Conservation (phyloP, 352 stramenopile species). For the Phytophthora chlamydospora region DNA sequence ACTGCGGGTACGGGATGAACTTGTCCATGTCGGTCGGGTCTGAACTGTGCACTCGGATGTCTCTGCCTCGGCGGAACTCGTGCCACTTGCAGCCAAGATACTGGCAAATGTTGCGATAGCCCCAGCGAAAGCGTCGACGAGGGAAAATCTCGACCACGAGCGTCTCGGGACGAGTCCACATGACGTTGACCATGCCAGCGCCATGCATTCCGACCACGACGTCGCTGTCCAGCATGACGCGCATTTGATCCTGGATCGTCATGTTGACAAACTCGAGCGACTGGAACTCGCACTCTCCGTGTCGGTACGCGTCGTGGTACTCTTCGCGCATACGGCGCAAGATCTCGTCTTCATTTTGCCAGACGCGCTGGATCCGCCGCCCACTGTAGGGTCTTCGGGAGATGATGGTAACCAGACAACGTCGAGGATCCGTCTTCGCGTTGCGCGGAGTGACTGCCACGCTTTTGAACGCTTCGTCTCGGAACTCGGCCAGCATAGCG, state of each 20-base stretch:
- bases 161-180: constrained; percentile 59
- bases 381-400: constrained; percentile 53
- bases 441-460: constrained; percentile 24
- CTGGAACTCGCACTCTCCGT: constrained; percentile 45
- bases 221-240: constrained; percentile 59
- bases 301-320: constrained; percentile 37
- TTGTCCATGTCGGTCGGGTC: constrained; percentile 61
- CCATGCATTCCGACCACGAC: constrained; percentile 82
- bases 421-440: constrained; percentile 9
- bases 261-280: constrained; percentile 66
- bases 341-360: constrained; percentile 64
- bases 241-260: constrained; percentile 63
- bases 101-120: constrained; percentile 77
- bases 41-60: constrained; percentile 25
- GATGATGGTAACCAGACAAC: constrained; percentile 54
- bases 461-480: constrained; percentile 26
- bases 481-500: constrained; percentile 26
- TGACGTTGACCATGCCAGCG: constrained; percentile 75
- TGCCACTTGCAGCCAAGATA: constrained; percentile 67
- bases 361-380: constrained; percentile 55
- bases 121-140: constrained; percentile 48
- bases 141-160: constrained; percentile 77
- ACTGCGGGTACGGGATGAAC: constrained; percentile 49
- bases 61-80: constrained; percentile 46
- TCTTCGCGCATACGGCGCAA: constrained; percentile 43